These are phyloP conservation scores for Naganishia vishniacii DNA, from an alignment of 768 basidiomycete genomes.

Conservation along the genomic window DNA sequence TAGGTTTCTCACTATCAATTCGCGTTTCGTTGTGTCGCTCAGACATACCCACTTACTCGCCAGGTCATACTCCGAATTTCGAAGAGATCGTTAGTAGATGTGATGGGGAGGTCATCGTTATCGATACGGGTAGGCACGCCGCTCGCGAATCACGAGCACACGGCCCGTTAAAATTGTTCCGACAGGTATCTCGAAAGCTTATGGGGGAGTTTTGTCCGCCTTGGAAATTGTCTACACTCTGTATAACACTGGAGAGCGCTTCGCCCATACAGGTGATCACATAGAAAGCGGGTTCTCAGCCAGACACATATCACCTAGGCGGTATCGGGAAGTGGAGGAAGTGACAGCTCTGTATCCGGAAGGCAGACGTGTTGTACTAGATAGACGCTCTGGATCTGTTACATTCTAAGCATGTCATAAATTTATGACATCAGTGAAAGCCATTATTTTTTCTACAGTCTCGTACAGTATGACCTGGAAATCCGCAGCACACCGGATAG, in stretches of 20 bases:
- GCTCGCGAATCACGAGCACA: constrained; percentile 36
- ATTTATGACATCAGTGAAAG: not conserved
- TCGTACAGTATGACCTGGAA: no score
- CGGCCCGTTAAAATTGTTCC: constrained; percentile 14
- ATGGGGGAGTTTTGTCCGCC: constrained; percentile 86
- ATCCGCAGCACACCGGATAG: no score
- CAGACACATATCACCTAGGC: not conserved
- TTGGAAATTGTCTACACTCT: constrained; percentile 80
- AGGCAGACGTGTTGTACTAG: constrained; percentile 9
- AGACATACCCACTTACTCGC: not conserved
- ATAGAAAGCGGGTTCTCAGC: not conserved
- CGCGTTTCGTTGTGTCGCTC: not conserved
- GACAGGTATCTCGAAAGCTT: constrained; percentile 85
- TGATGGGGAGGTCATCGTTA: constrained; percentile 85
- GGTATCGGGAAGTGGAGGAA: constrained; percentile 59
- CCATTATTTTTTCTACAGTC: no score
- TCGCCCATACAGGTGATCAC: not conserved
- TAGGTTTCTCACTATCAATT: constrained; percentile 22
- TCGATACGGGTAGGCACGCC: constrained; percentile 66
- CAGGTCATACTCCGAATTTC: constrained; percentile 88
- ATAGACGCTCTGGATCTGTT: constrained; percentile 14
- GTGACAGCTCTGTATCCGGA: constrained; percentile 61
- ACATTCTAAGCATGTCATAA: not conserved
- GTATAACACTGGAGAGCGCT: constrained; percentile 51
- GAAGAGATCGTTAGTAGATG: constrained; percentile 80